Evolutionary conservation across 73 alveolate genomes (phyloP), one percentile per base, ranked within the genome.

Genomic region (Effrenium voratum): DNA sequence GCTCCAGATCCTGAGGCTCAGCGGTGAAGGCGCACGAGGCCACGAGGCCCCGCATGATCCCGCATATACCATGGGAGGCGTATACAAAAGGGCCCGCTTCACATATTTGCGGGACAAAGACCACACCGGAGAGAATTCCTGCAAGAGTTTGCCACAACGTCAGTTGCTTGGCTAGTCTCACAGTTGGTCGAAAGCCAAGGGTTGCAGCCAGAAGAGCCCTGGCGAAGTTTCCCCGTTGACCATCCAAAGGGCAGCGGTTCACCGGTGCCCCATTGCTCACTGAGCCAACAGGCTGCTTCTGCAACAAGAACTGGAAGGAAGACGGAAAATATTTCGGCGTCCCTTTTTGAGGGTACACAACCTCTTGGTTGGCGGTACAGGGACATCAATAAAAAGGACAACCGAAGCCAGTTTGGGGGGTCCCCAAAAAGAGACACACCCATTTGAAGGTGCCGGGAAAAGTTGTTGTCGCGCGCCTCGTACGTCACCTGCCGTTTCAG

Each of bases 401-500:
- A 28, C 15, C 10, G 44, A 28, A 32, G 15, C 34, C 41, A 32
- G 80, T 12, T 1, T 68, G 13, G 80, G 10, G 10, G 34, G 44
- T 34, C 6, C 22, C 41, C 22, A 8, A 19, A 16, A 28, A 66
- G 30, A 5, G 43, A 5, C 34, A 66, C 6, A 28, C 34, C 40
- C 5, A 5, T 5, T 66, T 28, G 5, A 34, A 12, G 44, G 10
- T 68, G 13, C 41, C 19, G 1, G 28, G 28, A 57, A 22, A 22
- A 22, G 72, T 57, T 22, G 40, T 15, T 63, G 40, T 72, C 32
- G 52, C 60, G 38, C 72, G 60, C 95, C 95, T 88, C 86, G 50
- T 88, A 88, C 26, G 95, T 88, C 43, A 88, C 95, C 47, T 88
- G 95, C 84, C 95, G 12, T n/a, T 49, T 72, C 84, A 88, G 72